These are phyloP conservation scores for Hanseniaspora taiwanica DNA, from an alignment of 805 yeast species.

Conservation along the genomic window DNA sequence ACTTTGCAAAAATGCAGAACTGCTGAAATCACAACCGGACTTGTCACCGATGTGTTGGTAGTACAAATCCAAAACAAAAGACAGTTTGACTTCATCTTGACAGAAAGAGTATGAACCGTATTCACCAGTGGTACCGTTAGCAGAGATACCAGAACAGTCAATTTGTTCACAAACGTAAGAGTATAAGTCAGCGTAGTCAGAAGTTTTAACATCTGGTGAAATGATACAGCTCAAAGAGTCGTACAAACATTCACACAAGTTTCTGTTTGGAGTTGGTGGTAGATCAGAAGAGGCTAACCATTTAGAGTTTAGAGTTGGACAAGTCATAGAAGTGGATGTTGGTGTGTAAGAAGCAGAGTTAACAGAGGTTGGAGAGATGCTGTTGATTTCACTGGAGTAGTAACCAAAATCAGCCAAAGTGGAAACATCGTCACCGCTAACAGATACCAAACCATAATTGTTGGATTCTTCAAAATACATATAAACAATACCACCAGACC, in stretches of 20 bases:
- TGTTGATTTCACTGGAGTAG: conserved; percentile 45
- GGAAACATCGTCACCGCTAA: conserved; percentile 33
- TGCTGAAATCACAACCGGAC: conserved; percentile 54
- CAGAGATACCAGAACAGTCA: conserved; percentile 47
- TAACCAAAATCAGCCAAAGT: conserved; percentile 53
- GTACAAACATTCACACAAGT: conserved; percentile 51
- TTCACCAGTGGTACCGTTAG: conserved; percentile 49
- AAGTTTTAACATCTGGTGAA: conserved; percentile 29
- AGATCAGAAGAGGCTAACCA: conserved; percentile 59
- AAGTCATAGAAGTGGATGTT: conserved; percentile 34
- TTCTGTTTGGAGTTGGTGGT: conserved; percentile 69
- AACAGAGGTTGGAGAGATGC: conserved; percentile 40
- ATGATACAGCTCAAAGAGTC: conserved; percentile 42
- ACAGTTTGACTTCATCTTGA: conserved; percentile 47
- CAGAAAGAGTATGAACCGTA: conserved; percentile 72
- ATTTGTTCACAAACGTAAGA: conserved; percentile 41
- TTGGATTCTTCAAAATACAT: conserved; percentile 72
- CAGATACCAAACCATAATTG: conserved; percentile 59
- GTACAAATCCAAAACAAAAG: conserved; percentile 53
- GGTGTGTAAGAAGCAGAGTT: conserved; percentile 28
- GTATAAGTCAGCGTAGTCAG: conserved; percentile 50
- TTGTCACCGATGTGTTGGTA: conserved; percentile 34
- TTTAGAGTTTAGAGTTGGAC: conserved; percentile 43
- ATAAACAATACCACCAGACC: conserved; percentile 87
- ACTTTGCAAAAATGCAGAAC: conserved; percentile 43